Base-by-base conservation (phyloP, 768 basidiomycete genomes). In the Termitomyces sp. region DNA sequence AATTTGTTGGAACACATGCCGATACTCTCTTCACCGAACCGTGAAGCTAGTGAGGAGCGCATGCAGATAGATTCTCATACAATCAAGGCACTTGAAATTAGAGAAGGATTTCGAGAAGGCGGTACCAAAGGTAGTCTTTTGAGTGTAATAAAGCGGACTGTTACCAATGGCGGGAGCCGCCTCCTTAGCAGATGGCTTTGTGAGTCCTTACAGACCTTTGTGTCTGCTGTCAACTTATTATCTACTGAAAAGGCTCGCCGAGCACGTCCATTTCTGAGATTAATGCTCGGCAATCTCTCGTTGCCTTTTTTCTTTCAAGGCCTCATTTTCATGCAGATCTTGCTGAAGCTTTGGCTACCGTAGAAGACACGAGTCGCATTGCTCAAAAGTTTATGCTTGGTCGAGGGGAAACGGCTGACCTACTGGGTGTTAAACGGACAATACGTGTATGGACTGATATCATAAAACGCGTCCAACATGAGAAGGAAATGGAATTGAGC, bases 31-130 rank as follows among this genome's bases (percentile, higher is more conserved):
- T 67, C 70, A 28, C 88, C 91, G 0, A 77, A 74, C 46, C 82
- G 77, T 62, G 89, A 93, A 70, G 76, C 70, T 18, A 61, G 70
- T 16, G 68, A 76, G 30, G 74, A 78, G 28, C 79, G 86, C n/a
- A 92, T 95, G 91, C 88, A 93, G 64, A 91, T 95, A 57, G 93
- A 95, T 68, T 81, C 89, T 4, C 87, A 94, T 68, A 94, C 93
- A 1, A 88, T 94, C 71, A 88, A 89, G 68, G 87, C 89, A n/a
- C 82, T 95, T 48, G 93, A 95, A 70, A 88, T 95, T 55, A 80
- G 85, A 26, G 91, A 93, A 74, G 81, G 80, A 33, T 79, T 84
- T 30, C 77, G 84, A 33, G 91, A 93, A 66, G 89, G 90, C 0
- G 86, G 90, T 0, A 70, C 75, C 12, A 83, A 81, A 57, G 93